Evolutionary conservation across 305 asterid genomes (phyloP).

Genomic region (Fraxinus greggii): DNA sequence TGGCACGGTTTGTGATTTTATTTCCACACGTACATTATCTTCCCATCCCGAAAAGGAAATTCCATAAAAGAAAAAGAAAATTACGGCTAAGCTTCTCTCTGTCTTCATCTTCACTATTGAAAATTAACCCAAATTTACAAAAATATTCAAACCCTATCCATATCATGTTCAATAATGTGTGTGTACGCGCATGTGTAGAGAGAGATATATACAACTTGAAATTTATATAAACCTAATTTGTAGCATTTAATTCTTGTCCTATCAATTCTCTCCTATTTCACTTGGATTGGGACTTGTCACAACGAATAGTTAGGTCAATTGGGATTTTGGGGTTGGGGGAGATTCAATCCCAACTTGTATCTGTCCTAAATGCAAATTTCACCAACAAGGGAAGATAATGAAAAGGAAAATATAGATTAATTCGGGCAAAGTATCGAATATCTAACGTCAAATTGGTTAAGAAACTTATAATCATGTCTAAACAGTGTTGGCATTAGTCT

Average conservation of each 20-base stretch:
- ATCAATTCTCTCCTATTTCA: slow-evolving; percentile 21
- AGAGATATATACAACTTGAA: not conserved
- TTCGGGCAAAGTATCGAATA: slow-evolving; percentile 1
- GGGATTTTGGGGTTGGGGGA: slow-evolving; percentile 20
- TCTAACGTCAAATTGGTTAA: slow-evolving; percentile 22
- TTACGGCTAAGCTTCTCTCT: slow-evolving; percentile 32
- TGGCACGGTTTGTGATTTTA: slow-evolving; percentile 33
- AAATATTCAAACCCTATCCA: slow-evolving; percentile 19
- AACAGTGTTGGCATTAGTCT: slow-evolving; percentile 36
- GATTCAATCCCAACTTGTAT: slow-evolving; percentile 28
- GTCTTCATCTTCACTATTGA: slow-evolving; percentile 15
- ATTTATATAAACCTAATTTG: slow-evolving; percentile 14
- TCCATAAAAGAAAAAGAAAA: not conserved
- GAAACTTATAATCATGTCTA: slow-evolving; percentile 8
- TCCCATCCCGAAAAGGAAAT: slow-evolving; percentile 7
- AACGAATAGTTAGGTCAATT: slow-evolving; percentile 41
- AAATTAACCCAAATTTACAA: slow-evolving; percentile 1
- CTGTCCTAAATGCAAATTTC: slow-evolving; percentile 19
- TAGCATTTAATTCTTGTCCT: slow-evolving; percentile 24
- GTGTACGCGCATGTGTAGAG: not conserved
- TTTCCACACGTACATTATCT: slow-evolving; percentile 40
- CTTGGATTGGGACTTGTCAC: slow-evolving; percentile 38
- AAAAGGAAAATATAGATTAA: slow-evolving; percentile 19
- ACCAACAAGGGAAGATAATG: slow-evolving; percentile 19
- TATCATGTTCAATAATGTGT: not conserved